These are phyloP conservation scores for Amborella trichopoda DNA, from an alignment of 164 flowering plant genomes.

Conservation along the genomic window DNA sequence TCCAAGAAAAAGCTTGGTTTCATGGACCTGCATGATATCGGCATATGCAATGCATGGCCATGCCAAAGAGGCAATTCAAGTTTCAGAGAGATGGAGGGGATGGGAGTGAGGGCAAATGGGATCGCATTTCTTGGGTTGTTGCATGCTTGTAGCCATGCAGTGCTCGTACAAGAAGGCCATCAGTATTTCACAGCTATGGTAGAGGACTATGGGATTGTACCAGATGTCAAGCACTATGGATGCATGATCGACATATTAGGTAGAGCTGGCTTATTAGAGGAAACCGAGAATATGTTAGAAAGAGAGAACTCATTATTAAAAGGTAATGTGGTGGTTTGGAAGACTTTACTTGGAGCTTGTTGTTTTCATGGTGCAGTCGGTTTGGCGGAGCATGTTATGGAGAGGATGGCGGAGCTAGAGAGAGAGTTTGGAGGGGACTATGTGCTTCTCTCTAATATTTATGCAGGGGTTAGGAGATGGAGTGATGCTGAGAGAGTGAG, in stretches of 20 bases:
- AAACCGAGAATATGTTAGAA: slow-evolving; percentile 24
- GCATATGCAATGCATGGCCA: slow-evolving; percentile 46
- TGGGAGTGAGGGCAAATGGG: slow-evolving; percentile 20
- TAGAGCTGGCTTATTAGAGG: slow-evolving; percentile 32
- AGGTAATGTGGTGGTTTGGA: slow-evolving; percentile 29
- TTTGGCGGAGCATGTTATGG: slow-evolving; percentile 28
- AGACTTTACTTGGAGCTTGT: slow-evolving; percentile 43
- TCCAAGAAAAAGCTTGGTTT: slow-evolving; percentile 24
- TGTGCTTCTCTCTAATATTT: slow-evolving; percentile 35
- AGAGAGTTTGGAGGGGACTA: slow-evolving; percentile 27
- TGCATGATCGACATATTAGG: slow-evolving; percentile 52
- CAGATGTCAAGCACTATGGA: slow-evolving; percentile 40
- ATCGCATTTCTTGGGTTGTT: slow-evolving; percentile 39
- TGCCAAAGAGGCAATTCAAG: slow-evolving; percentile 25
- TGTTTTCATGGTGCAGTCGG: slow-evolving; percentile 21
- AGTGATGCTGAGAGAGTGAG: slow-evolving; percentile 31
- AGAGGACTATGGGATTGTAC: slow-evolving; percentile 22
- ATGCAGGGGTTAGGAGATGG: slow-evolving; percentile 41
- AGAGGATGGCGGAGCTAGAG: slow-evolving; percentile 20
- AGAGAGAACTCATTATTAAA: slow-evolving; percentile 23
- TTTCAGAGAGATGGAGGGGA: slow-evolving; percentile 26
- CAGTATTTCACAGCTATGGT: slow-evolving; percentile 23
- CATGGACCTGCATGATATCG: slow-evolving; percentile 26
- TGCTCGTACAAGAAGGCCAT: slow-evolving; percentile 29
- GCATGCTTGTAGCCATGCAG: slow-evolving; percentile 35